Conservation (phyloP, 192 early-diverging fungal genomes). For the Coemansia sp. region DNA sequence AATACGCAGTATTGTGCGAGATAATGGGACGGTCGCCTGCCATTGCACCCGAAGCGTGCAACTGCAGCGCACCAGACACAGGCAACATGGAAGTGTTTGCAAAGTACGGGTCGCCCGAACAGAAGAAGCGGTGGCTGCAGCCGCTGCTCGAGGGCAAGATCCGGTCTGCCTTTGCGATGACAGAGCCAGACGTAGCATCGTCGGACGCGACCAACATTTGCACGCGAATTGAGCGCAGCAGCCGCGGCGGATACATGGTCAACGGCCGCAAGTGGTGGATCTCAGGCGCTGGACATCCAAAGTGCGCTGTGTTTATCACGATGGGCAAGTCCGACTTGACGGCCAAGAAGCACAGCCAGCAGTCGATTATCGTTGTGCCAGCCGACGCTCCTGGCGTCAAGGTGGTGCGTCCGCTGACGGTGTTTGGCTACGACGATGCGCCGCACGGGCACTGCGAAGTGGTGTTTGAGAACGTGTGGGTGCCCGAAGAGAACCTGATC, state of each 20-base stretch:
- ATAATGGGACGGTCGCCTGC: conserved; percentile 76
- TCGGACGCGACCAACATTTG: conserved; percentile 98
- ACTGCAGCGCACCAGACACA: conserved; percentile 94
- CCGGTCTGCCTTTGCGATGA: conserved; percentile 98
- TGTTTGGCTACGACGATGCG: conserved; percentile 96
- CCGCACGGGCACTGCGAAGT: conserved; percentile 97
- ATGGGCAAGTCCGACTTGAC: conserved; percentile 81
- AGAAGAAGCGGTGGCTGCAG: conserved; percentile 75
- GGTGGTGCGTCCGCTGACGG: conserved; percentile 78
- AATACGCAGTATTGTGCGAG: conserved; percentile 92
- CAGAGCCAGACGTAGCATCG: conserved; percentile 90
- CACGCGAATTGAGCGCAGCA: conserved; percentile 69
- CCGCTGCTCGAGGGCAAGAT: conserved; percentile 91
- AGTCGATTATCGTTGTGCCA: conserved; percentile 87
- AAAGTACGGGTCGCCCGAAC: conserved; percentile 84
- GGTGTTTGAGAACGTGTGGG: conserved; percentile 81
- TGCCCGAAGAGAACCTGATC: conserved; percentile 85
- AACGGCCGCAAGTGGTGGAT: conserved; percentile 98
- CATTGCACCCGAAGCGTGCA: conserved; percentile 89
- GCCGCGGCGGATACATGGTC: conserved; percentile 61
- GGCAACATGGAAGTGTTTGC: conserved; percentile 99
- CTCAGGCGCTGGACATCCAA: conserved; percentile 92
- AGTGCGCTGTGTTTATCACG: conserved; percentile 85
- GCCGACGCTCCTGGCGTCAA: conserved; percentile 78
- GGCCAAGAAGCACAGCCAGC: conserved; percentile 76